These are phyloP conservation scores for Alloascoidea hylecoeti DNA, from an alignment of 805 yeast genomes.

Conservation along the genomic window DNA sequence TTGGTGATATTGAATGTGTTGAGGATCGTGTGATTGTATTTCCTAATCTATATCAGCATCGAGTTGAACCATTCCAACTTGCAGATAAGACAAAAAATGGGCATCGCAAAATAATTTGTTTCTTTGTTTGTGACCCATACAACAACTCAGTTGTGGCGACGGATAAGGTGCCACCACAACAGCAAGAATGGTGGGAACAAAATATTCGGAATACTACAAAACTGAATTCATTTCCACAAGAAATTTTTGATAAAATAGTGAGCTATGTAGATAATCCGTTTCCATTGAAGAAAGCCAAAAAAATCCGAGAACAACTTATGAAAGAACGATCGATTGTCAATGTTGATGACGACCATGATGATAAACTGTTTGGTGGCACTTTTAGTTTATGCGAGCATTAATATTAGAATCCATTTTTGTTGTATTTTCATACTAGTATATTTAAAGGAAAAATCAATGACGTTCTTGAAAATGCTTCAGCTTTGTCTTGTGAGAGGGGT, in stretches of 20 bases:
- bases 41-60: slow-evolving; percentile 25
- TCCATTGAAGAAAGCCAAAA: slow-evolving; percentile 15
- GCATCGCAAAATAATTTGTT: slow-evolving; percentile 23
- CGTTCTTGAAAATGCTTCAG: neutral
- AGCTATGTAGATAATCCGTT: slow-evolving; percentile 10
- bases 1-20: slow-evolving; percentile 16
- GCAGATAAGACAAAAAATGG: slow-evolving; percentile 21
- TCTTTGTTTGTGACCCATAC: slow-evolving; percentile 24
- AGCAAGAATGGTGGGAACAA: slow-evolving; percentile 19
- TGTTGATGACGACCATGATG: slow-evolving; percentile 9
- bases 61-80: slow-evolving; percentile 24
- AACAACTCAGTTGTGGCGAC: slow-evolving; percentile 17
- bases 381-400: slow-evolving; percentile 23
- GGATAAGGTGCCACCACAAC: slow-evolving; percentile 24
- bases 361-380: too few relatives aligned
- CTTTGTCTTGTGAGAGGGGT: too few relatives aligned
- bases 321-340: slow-evolving; percentile 15
- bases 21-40: slow-evolving; percentile 20
- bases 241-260: slow-evolving; percentile 3
- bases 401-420: too few relatives aligned
- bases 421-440: too few relatives aligned
- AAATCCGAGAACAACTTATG: slow-evolving; percentile 18
- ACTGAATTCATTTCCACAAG: slow-evolving; percentile 6
- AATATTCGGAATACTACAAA: slow-evolving; percentile 2
- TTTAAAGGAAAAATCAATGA: slow-evolving; percentile 2